phyloP scores from a whole-genome alignment of 2,329 filamentous ascomycete species.

The Sclerotinia nivalis region DNA sequence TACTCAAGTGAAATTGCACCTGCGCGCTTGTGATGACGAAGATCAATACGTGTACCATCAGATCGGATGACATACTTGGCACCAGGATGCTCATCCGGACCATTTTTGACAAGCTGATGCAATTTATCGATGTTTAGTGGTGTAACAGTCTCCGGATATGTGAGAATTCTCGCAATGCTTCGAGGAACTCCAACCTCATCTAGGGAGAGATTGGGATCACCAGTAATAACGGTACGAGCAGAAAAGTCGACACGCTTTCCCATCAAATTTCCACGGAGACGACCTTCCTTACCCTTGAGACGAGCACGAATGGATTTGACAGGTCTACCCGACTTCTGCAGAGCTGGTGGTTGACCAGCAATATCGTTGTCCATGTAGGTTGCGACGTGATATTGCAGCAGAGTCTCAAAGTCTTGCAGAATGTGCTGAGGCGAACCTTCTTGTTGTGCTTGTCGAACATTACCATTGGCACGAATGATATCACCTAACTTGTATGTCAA shows the following conservation, averaged over 20 bases:
- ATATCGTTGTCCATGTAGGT: constrained; percentile 99
- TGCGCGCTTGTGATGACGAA: constrained; percentile 85
- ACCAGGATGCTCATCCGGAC: constrained; percentile 91
- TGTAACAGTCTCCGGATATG: constrained; percentile 96
- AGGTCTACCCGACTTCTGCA: constrained; percentile 95
- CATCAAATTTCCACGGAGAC: constrained; percentile 98
- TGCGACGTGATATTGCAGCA: constrained; percentile 96
- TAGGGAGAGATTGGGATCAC: constrained; percentile 92
- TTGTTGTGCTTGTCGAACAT: constrained; percentile 85
- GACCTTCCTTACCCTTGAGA: constrained; percentile 98
- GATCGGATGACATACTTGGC: constrained; percentile 95
- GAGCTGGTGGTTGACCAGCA: constrained; percentile 86
- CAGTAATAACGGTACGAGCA: constrained; percentile 98
- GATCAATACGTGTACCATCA: constrained; percentile 90
- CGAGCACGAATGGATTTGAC: constrained; percentile 96
- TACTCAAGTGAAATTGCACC: constrained; percentile 86
- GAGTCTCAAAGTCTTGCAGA: constrained; percentile 82
- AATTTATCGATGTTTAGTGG: constrained; percentile 96
- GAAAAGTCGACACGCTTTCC: constrained; percentile 99
- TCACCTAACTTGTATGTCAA: constrained; percentile 99
- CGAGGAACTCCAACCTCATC: constrained; percentile 96
- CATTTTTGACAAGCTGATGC: constrained; percentile 85
- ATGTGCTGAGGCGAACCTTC: constrained; percentile 93
- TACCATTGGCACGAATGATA: constrained; percentile 96
- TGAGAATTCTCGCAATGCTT: constrained; percentile 88